Percentiles rank a stretch among this genome's conserved stretches.
Evolutionary conservation across 306 rosid genomes (phyloP).

Genomic region (Sesbania bispinosa): DNA sequence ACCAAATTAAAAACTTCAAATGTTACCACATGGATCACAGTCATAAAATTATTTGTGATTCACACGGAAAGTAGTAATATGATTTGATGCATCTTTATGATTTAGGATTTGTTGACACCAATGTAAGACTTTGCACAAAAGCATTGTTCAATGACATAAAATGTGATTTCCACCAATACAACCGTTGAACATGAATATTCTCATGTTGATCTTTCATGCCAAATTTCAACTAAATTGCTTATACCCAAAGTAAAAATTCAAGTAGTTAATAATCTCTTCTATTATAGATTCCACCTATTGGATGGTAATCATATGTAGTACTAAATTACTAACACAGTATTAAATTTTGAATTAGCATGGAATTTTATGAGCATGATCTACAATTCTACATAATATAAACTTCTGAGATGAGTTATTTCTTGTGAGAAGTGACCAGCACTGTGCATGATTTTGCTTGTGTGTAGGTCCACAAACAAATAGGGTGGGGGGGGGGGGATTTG

Average conservation of each 20-base stretch:
- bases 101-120: neutral
- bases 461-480: too few relatives aligned
- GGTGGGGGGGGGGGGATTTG: neutral
- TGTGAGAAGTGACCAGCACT: neutral
- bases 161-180: neutral
- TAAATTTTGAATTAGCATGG: neutral
- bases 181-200: neutral
- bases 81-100: neutral
- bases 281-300: neutral
- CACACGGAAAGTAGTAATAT: neutral
- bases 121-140: neutral
- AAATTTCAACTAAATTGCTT: neutral
- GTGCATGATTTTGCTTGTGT: neutral
- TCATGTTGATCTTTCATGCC: too few relatives aligned
- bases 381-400: neutral
- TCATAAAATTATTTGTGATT: neutral
- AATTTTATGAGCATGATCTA: conserved; percentile 6
- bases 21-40: neutral
- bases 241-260: neutral
- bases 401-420: neutral
- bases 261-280: neutral
- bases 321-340: neutral
- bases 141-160: neutral
- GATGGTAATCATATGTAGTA: neutral
- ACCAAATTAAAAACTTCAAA: neutral